phyloP scores from a whole-genome alignment of 2,329 filamentous ascomycete species.

The Diatrype stigma region DNA sequence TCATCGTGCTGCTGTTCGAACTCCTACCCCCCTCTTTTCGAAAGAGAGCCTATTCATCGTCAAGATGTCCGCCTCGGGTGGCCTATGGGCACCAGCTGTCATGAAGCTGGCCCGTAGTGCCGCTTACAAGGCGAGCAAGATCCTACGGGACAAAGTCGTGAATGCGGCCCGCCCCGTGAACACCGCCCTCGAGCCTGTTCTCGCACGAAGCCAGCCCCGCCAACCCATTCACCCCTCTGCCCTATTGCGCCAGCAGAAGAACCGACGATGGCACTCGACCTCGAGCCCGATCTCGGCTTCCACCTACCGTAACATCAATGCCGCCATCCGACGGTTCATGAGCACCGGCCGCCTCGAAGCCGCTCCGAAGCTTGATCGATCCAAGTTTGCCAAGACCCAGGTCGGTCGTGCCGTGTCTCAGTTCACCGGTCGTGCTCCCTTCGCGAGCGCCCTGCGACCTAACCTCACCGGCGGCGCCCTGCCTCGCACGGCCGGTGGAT shows the following conservation, averaged over 20 bases:
- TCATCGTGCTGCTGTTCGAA: conserved; percentile 5
- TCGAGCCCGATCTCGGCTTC: too few relatives aligned
- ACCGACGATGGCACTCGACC: conserved; percentile 47
- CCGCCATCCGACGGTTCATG: conserved; percentile 47
- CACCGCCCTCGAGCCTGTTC: conserved; percentile 42
- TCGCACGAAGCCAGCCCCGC: conserved; percentile 37
- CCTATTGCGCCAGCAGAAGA: conserved; percentile 47
- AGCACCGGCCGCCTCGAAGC: conserved; percentile 33
- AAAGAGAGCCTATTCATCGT: conserved; percentile 19
- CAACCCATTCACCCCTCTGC: conserved; percentile 51
- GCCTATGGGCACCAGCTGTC: conserved; percentile 54
- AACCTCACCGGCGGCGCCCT: conserved; percentile 87
- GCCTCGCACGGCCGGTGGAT: conserved; percentile 84
- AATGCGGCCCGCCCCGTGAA: conserved; percentile 41
- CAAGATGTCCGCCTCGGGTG: conserved; percentile 52
- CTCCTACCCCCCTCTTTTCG: conserved; percentile 14
- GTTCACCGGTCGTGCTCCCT: conserved; percentile 73
- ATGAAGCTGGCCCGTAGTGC: conserved; percentile 51
- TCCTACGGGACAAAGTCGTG: conserved; percentile 47
- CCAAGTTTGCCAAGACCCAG: conserved; percentile 44
- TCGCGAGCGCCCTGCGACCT: conserved; percentile 82
- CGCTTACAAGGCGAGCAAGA: conserved; percentile 46
- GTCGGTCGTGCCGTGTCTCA: conserved; percentile 51
- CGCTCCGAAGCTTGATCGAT: conserved; percentile 40
- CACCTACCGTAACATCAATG: conserved; percentile 38